These are phyloP conservation scores for Paramecium bursaria DNA, from an alignment of 73 alveolate genomes.

Conservation along the genomic window DNA sequence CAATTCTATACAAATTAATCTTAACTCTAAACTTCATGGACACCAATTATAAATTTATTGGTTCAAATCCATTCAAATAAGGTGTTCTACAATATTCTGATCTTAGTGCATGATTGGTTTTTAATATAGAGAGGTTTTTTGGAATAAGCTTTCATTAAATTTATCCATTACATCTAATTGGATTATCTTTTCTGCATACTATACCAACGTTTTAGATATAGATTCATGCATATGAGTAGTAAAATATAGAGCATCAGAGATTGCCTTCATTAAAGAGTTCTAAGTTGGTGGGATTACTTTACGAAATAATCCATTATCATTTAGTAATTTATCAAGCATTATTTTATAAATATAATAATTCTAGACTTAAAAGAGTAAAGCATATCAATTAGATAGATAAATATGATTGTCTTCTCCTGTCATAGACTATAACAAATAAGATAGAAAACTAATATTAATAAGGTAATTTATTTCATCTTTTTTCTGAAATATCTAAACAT, in stretches of 20 bases:
- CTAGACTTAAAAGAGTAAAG: too few species aligned
- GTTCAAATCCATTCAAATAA: conserved; percentile 24
- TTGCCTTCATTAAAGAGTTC: conserved; percentile 44
- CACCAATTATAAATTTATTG: conserved; percentile 33
- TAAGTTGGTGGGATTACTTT: conserved; percentile 30
- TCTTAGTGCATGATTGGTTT: conserved; percentile 49
- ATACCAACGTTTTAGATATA: conserved; percentile 24
- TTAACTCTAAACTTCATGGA: conserved; percentile 58
- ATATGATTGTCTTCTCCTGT: too few species aligned
- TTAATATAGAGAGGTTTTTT: conserved; percentile 20
- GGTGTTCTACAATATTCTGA: conserved; percentile 38
- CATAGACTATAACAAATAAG: too few species aligned
- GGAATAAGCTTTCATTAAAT: conserved; percentile 26
- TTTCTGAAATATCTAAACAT: too few species aligned
- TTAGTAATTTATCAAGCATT: conserved; percentile 15
- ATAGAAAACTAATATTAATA: too few species aligned
- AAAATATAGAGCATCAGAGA: conserved; percentile 56
- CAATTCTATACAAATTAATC: neutral
- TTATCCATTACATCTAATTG: neutral
- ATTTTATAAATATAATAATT: too few species aligned
- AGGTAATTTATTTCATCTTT: too few species aligned
- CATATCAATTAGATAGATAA: too few species aligned
- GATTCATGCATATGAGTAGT: conserved; percentile 2
- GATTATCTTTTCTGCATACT: conserved; percentile 26
- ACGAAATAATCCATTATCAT: conserved; percentile 45